Base-by-base conservation (phyloP, 2,329 filamentous ascomycete species). In the Aspergillus nomiae region DNA sequence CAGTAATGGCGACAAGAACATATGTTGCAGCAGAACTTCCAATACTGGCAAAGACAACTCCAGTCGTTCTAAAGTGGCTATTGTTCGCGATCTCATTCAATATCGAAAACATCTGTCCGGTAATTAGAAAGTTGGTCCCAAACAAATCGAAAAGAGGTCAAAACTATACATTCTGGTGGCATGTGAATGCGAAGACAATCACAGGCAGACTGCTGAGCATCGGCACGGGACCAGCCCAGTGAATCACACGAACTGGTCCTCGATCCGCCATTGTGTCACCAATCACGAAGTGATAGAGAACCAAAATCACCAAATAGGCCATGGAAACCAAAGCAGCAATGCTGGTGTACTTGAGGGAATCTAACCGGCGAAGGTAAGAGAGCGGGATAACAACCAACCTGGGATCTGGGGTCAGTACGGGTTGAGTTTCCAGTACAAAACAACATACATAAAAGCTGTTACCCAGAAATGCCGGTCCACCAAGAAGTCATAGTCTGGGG, bases 171-270 rank as follows among this genome's bases (percentile, higher is more conserved):
- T 99, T 99, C 74, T 99, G 95, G 78, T 99, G 95, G 76, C 95
- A 99, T 1, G 95, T 99, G 77, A 98, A 99, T n/a, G 94, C 95
- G 83, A 99, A 99, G 2, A 99, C 92, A 61, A 98, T 94, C 59
- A 99, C 93, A 0, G 95, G 95, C 67, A 99, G 87, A 66, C 91
- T 94, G 70, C 92, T 92, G 59, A 99, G 83, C 8, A 91, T 89
- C 41, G 90, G 86, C 11, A 96, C 84, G 3, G 92, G 84, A 9
- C 94, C 92, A 50, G 88, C 90, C 90, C 92, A 97, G 65, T 87
- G 82, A 66, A 97, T 84, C 34, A 92, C 81, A 56, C 91, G 87
- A 63, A 99, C 87, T 11, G 89, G 86, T 14, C 92, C 90, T 59
- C 92, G 87, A 58, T 91, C 87, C 21, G 87, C 85, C 63, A 91